Evolutionary conservation across 805 yeast species (phyloP), one percentile per base, ranked within the genome.

Genomic region (Ogataea dorogensis): DNA sequence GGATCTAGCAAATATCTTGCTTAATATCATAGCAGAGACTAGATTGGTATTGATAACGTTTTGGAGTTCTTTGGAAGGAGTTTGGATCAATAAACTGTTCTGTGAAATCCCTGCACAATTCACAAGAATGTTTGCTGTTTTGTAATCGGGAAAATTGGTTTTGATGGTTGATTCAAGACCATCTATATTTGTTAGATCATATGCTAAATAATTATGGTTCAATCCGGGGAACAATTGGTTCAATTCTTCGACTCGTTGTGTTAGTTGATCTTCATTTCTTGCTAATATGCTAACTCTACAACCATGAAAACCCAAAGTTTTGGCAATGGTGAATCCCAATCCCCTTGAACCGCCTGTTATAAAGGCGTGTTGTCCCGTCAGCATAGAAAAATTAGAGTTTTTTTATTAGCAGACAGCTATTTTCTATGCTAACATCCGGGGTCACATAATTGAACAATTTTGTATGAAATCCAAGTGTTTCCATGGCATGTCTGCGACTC

Each of bases 301-400:
- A 1, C 89, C 89, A 18, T 63, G 47, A 0, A 43, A 31, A 0
- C 86, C 73, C 17, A 83, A 61, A 19, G 49, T 54, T 21, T 53
- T 44, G 0, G 87, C 81, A 12, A 84, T 71, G 0, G 69, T 68
- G 3, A 65, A 59, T 0, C 93, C 93, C 10, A 83, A 62, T 0
- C 93, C 91, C 28, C 71, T 61, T 0, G 88, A 77, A 0, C 81
- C 88, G 1, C 93, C 93, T 0, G 87, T 81, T 2, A 81, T 58
- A 4, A 76, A 46, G 0, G 79, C 81, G 40, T 48, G 56, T 19
- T 56, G 59, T 8, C 46, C 42, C 25, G 33, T 13, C 7, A 34
- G 42, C 39, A 36, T 37, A 13, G 9, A n/a, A 4, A 21, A 17
- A 33, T 23, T 32, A 15, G 10, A 25, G 19, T 19, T 33, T 33